Evolutionary conservation across 352 stramenopile genomes (phyloP), one percentile per base, ranked within the genome.

Genomic region (Globisporangium yorkense): DNA sequence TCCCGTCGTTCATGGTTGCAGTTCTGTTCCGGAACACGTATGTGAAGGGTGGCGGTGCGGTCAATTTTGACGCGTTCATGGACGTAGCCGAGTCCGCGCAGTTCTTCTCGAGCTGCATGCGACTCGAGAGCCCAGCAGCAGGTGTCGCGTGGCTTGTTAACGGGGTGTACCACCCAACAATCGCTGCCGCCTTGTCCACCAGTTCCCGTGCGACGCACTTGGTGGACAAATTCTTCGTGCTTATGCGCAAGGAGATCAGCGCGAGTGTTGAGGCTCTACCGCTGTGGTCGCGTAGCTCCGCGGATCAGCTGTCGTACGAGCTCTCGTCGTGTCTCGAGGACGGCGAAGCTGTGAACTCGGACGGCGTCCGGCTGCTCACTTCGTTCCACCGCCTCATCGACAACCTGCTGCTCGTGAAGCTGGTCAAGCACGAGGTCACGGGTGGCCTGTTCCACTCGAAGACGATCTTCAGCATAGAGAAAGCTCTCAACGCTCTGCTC

Each of bases 61-160:
- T 97, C 2, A 92, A 80, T 20, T 96, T 94, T 46, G 90, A 96
- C 12, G 80, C 82, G 7, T 97, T 97, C 59, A 80, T 96, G 52
- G 70, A 94, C 10, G 76, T 83, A 0, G 90, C 89, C 0, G 88
- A 97, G 59, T 70, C 72, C 0, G 67, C 64, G 5, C 80, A 96
- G 51, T 96, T 97, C 51, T 97, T 97, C 62, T 90, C 82, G 10
- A 81, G 72, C 0, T 94, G 85, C 51, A 89, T 97, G 74, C 66
- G 83, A 0, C 61, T 97, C 5, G 77, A 90, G 29, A 87, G 75
- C 31, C 78, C 82, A 0, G 77, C 74, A 9, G 61, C 65, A 0
- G 71, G 74, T 2, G 67, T 91, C 5, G 62, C 75, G 1, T 66
- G 72, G 0, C 54, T 88, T 0, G 46, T 70, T 15, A 54, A 53